Evolutionary conservation across 2,329 filamentous ascomycete genomes (phyloP).

Genomic region (Coleophoma crateriformis): DNA sequence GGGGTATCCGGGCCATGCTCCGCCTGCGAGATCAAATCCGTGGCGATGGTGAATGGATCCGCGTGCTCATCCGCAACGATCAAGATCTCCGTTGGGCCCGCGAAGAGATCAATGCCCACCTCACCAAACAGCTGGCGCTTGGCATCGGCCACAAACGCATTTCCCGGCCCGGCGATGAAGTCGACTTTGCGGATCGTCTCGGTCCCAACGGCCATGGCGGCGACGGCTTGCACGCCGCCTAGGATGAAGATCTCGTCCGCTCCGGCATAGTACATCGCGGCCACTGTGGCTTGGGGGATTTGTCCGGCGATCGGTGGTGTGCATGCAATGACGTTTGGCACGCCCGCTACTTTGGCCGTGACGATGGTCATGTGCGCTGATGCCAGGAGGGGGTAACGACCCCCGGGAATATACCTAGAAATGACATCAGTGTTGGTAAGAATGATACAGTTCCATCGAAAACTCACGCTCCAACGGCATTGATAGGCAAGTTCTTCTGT

Average conservation of each 20-base stretch:
- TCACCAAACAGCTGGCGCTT: conserved; percentile 48
- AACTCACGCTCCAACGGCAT: conserved; percentile 35
- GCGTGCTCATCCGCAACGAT: conserved; percentile 42
- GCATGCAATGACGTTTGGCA: conserved; percentile 42
- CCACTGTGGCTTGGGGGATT: conserved; percentile 42
- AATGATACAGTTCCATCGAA: background rate
- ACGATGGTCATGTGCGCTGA: conserved; percentile 50
- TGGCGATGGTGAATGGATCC: conserved; percentile 38
- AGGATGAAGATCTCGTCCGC: conserved; percentile 45
- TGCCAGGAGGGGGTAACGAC: conserved; percentile 46
- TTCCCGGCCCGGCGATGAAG: conserved; percentile 47
- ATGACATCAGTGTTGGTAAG: background rate
- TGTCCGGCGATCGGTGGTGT: conserved; percentile 44
- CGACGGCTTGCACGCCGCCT: conserved; percentile 46
- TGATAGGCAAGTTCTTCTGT: conserved; percentile 44
- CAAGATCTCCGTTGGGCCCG: conserved; percentile 47
- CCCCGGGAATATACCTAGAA: conserved; percentile 40
- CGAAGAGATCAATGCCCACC: conserved; percentile 48
- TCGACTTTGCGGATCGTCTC: conserved; percentile 42
- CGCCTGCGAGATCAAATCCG: conserved; percentile 41
- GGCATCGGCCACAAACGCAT: conserved; percentile 48
- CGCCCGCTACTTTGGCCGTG: conserved; percentile 48
- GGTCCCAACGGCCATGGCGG: conserved; percentile 46
- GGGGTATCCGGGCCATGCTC: conserved; percentile 48
- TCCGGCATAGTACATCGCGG: conserved; percentile 43